A percentile compares a stretch with the other conserved stretches of the same genome.
These are phyloP conservation scores for Somion occarium DNA, from an alignment of 1,284 basidiomycete species.

Conservation along the genomic window DNA sequence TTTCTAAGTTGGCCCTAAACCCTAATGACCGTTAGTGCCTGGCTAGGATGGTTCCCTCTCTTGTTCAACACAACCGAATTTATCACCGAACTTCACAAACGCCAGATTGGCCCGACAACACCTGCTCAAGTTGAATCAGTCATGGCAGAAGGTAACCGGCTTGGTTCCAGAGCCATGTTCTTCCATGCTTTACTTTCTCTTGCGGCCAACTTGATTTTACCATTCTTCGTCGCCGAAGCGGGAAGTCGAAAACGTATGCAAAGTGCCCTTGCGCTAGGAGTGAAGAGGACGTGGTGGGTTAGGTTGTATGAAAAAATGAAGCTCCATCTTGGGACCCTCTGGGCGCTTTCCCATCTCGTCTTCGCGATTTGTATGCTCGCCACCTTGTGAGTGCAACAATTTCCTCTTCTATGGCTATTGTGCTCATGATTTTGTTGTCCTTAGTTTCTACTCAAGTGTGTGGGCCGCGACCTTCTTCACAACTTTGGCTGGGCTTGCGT, in stretches of 20 bases:
- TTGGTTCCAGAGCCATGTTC: conserved; percentile 83
- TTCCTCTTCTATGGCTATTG: not conserved
- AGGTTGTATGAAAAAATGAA: conserved; percentile 33
- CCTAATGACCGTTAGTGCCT: conserved; percentile 47
- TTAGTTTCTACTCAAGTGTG: conserved; percentile 62
- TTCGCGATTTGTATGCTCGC: conserved; percentile 68
- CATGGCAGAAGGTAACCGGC: conserved; percentile 69
- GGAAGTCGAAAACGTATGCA: conserved; percentile 21
- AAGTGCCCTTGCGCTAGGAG: conserved; percentile 20
- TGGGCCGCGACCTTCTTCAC: conserved; percentile 61
- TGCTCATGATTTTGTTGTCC: too few relatives aligned
- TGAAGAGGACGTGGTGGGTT: conserved; percentile 18
- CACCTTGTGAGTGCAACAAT: conserved; percentile 70
- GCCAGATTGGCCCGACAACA: conserved; percentile 30
- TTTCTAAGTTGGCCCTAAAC: not conserved
- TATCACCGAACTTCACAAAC: conserved; percentile 81
- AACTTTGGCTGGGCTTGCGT: conserved; percentile 67
- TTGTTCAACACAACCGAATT: conserved; percentile 87
- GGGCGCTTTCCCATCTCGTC: conserved; percentile 71
- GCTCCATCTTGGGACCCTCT: conserved; percentile 62
- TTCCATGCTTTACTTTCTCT: conserved; percentile 73
- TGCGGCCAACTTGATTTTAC: conserved; percentile 64
- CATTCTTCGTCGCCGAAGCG: conserved; percentile 54
- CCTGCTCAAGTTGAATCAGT: conserved; percentile 34
- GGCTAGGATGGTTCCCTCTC: conserved; percentile 86